Base-by-base conservation (phyloP, 345 rosid species). In the Gossypium australe region DNA sequence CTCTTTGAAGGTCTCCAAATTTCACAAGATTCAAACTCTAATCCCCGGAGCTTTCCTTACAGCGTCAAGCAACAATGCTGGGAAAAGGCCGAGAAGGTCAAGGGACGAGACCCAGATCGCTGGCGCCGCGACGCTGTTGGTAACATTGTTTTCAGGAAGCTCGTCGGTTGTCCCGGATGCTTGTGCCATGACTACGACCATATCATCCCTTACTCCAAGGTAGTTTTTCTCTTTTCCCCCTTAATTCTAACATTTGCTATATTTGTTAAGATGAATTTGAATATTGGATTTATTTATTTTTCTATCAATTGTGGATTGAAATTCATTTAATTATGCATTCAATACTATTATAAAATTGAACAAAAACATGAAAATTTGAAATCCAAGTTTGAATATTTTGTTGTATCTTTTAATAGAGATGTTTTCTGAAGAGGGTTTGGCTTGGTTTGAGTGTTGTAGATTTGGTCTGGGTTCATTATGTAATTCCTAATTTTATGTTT, bases 111-210 rank as follows among this genome's bases (percentile, higher is more conserved):
- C 86, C 89, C 97, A 7, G 90, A 83, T 63, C 86, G 97, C 20
- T 94, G 98, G 98, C 81, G 98, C 12, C 84, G 89, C 24, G 98
- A 94, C 83, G 81, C 87, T 1, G 79, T 92, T 22, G 98, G 98
- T 56, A 94, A 90, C 77, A 86, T 85, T 71, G 92, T 94, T 65
- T 92, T 92, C 70, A 83, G 90, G 82, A 94, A 94, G 87, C 97
- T 94, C 58, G 93, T 92, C 1, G 98, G 98, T 22, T 94, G 98
- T 78, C 88, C 99, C 70, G 97, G 98, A 34, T 94, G 99, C 78
- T 89, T 94, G 82, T 94, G 99, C 78, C 98, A 92, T 80, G 98
- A 94, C 78, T 94, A 91, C 78, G 98, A 92, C 73, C 99, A 92
- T 84, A 91, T 94, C 75, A 56, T 94, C 20, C 98, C 98, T 75